Percentiles rank a stretch among this genome's conserved stretches.
These are phyloP conservation scores for Selenicereus undatus DNA, from an alignment of 148 eudicot genomes.

Conservation along the genomic window DNA sequence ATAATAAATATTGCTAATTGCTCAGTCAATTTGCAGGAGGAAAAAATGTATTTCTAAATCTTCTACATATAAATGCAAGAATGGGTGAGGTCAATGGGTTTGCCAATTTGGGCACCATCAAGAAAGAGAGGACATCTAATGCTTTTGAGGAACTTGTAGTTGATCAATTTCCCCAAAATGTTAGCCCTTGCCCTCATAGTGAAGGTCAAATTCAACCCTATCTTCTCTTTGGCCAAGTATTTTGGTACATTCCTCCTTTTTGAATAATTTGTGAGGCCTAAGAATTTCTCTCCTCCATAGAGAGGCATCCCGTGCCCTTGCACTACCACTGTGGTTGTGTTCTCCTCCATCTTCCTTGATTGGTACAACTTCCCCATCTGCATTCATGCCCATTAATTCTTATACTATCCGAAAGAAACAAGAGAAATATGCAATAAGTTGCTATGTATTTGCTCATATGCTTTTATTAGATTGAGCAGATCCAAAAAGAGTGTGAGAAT, in stretches of 20 bases:
- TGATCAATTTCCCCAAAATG: constrained; percentile 3
- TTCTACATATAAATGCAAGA: not conserved
- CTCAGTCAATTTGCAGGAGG: too few species aligned
- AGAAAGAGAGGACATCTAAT: not conserved
- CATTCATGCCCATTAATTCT: not conserved
- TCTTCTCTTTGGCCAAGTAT: not conserved
- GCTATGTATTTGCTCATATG: too few species aligned
- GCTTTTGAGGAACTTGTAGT: not conserved
- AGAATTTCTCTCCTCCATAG: not conserved
- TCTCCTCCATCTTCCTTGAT: constrained; percentile 7
- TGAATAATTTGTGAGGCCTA: not conserved
- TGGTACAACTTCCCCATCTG: constrained; percentile 6
- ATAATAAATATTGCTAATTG: too few species aligned
- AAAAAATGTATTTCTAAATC: too few species aligned
- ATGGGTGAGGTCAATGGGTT: not conserved
- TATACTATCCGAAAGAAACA: too few species aligned
- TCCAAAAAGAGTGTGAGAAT: too few species aligned
- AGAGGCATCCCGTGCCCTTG: constrained; percentile 2
- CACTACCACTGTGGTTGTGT: not conserved
- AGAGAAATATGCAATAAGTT: too few species aligned
- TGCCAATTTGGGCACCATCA: constrained; percentile 3
- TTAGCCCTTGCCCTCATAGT: not conserved
- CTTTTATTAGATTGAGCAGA: too few species aligned
- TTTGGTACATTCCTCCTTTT: not conserved
- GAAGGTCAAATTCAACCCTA: constrained; percentile 6